Percentiles rank a stretch among this genome's conserved stretches.
phyloP scores from a whole-genome alignment of 164 flowering plant species.

The Tinospora cordifolia region DNA sequence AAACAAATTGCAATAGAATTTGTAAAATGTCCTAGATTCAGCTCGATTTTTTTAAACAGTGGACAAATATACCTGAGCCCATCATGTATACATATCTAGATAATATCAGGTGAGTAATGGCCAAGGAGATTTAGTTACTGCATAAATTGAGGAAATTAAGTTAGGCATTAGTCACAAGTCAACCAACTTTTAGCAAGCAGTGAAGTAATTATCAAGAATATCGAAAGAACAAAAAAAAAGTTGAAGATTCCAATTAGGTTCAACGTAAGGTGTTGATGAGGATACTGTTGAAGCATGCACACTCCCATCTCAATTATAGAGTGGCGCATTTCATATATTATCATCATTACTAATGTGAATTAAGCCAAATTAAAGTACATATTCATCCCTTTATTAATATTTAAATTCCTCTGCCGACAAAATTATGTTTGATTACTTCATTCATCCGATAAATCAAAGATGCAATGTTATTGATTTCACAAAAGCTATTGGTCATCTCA shows the following conservation, averaged over 20 bases:
- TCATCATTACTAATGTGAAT: background rate
- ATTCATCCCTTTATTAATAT: too few relatives aligned
- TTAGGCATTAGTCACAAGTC: slow-evolving; percentile 3
- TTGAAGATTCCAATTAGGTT: background rate
- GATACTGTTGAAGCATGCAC: background rate
- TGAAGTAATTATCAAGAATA: background rate
- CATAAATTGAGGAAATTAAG: background rate
- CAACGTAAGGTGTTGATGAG: background rate
- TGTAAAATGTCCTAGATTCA: too few relatives aligned
- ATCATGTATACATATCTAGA: too few relatives aligned
- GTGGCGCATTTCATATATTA: background rate
- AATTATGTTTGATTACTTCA: background rate
- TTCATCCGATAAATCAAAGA: too few relatives aligned
- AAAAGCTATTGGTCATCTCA: too few relatives aligned
- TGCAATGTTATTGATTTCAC: too few relatives aligned
- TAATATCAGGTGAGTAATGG: background rate
- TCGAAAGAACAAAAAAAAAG: background rate
- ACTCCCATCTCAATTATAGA: background rate
- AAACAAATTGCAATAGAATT: too few relatives aligned
- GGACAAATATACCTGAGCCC: too few relatives aligned
- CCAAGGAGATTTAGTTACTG: background rate
- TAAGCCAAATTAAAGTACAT: too few relatives aligned
- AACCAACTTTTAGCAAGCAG: background rate
- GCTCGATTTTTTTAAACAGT: too few relatives aligned
- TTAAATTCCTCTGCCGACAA: background rate